These are phyloP conservation scores for Ceratopteris richardii DNA, from an alignment of 75 land plant species.

Conservation along the genomic window DNA sequence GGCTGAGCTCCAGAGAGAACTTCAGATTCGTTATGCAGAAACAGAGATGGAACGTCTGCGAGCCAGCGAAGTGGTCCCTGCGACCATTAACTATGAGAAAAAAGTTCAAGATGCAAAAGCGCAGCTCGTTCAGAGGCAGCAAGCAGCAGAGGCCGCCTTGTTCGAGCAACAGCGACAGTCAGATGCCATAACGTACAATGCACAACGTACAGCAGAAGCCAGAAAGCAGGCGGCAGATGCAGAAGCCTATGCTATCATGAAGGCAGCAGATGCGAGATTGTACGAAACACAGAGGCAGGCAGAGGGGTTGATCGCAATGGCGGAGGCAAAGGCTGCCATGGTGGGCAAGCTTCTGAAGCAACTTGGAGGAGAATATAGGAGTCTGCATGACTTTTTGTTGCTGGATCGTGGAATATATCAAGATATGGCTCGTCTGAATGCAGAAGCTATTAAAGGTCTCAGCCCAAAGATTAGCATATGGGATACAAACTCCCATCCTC, in stretches of 20 bases:
- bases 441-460: conserved; percentile 21
- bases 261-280: conserved; percentile 22
- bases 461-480: conserved; percentile 47
- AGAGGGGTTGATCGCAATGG: conserved; percentile 18
- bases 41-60: conserved; percentile 6
- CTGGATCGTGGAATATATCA: conserved; percentile 22
- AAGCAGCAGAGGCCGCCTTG: conserved; percentile 32
- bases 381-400: conserved; percentile 25
- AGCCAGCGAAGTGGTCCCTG: background rate
- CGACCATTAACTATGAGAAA: background rate
- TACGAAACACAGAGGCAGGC: conserved; percentile 26
- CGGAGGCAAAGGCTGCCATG: conserved; percentile 21
- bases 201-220: conserved; percentile 13
- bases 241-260: conserved; percentile 7
- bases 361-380: conserved; percentile 18
- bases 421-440: conserved; percentile 24
- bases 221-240: conserved; percentile 15
- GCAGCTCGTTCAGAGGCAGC: conserved; percentile 29
- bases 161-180: conserved; percentile 24
- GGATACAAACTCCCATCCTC: conserved; percentile 14
- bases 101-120: conserved; percentile 13
- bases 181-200: conserved; percentile 21
- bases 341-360: conserved; percentile 11
- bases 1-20: conserved; percentile 12
- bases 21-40: conserved; percentile 4